These are phyloP conservation scores for Pisolithus microcarpus DNA, from an alignment of 768 basidiomycete genomes.

Conservation along the genomic window DNA sequence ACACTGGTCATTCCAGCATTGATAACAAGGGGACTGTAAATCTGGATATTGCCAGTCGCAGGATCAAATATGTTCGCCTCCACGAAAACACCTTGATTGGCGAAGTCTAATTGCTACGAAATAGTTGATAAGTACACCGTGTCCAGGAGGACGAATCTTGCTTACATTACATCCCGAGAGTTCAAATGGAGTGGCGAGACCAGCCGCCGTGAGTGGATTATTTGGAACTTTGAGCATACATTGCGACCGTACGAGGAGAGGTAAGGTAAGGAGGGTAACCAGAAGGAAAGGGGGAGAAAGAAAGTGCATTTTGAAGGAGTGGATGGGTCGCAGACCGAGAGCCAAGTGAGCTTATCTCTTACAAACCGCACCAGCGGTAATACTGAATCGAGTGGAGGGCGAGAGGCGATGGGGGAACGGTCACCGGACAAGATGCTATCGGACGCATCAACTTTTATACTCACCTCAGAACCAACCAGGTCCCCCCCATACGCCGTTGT, in stretches of 20 bases:
- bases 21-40: constrained; percentile 24
- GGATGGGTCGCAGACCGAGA: not conserved
- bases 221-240: constrained; percentile 17
- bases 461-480: too few species aligned
- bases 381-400: not conserved
- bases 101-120: constrained; percentile 22
- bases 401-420: not conserved
- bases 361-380: not conserved
- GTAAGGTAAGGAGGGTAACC: constrained; percentile 10
- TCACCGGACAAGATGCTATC: not conserved
- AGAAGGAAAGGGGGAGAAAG: constrained; percentile 6
- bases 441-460: too few species aligned
- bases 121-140: not conserved
- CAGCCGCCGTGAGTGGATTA: constrained; percentile 18
- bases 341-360: not conserved
- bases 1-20: constrained; percentile 19
- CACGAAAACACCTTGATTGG: constrained; percentile 19
- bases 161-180: constrained; percentile 24
- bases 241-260: constrained; percentile 14
- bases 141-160: not conserved
- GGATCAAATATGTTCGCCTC: constrained; percentile 26
- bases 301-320: constrained; percentile 7
- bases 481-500: not conserved
- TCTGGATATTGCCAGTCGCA: constrained; percentile 19
- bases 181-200: constrained; percentile 21